Evolutionary conservation across 2,329 filamentous ascomycete genomes (phyloP), one percentile per base, ranked within the genome.

Genomic region (Talaromyces marneffei): DNA sequence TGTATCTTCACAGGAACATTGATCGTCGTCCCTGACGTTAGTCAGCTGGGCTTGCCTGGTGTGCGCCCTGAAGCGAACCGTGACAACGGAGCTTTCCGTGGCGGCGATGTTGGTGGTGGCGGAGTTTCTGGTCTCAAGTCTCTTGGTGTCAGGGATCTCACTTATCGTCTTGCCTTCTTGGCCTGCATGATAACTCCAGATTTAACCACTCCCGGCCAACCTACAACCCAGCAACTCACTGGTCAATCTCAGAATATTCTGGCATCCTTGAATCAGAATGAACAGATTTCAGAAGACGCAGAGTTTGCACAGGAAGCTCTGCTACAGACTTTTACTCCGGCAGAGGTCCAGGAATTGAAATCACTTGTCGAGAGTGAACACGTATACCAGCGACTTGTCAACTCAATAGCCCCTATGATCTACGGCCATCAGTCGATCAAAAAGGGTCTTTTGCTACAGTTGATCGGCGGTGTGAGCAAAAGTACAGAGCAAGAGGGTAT

Each of bases 371-470:
- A 97, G 76, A 91, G 89, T 60, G 91, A 95, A 65, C 92, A 96
- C 73, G 97, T 97, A 67, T 99, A 97, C 78, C 88, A 90, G 68
- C 87, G 92, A 27, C 81, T 99, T 9, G 92, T 99, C 37, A 90
- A 96, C 69, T 97, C 92, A 0, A 87, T 99, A 52, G 94, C 94
- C 1, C 94, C 94, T 1, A 99, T 93, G 83, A 92, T 99, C 3
- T 99, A 96, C 70, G 94, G 94, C 14, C 94, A 99, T 72, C 91
- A 94, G 64, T 91, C 97, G 61, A 93, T 99, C 71, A 99, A 99
- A 79, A 99, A 99, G 76, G 94, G 94, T 31, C 81, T 99, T 25
- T 83, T 99, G 7, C 82, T 99, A 44, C 94, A 99, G 75, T 82
- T 99, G 52, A 91, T 99, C 84, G 91, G 92, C n/a, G 94, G 94